Conservation (phyloP, 345 rosid species). For the Arabidopsis arenosa region DNA sequence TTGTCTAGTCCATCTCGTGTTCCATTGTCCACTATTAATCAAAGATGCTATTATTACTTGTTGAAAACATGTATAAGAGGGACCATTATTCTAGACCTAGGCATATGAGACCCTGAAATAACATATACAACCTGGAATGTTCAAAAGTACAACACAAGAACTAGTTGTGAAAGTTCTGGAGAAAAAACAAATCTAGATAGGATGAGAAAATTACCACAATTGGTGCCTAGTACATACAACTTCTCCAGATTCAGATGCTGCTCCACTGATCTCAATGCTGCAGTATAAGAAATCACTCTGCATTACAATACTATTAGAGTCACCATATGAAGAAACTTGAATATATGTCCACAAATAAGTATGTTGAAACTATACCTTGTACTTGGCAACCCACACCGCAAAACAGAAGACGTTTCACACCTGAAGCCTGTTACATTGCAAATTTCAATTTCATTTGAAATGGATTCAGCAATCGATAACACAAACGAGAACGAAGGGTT, state of each 20-base stretch:
- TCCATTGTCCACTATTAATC: constrained; percentile 88
- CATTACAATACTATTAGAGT: constrained; percentile 79
- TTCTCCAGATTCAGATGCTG: constrained; percentile 82
- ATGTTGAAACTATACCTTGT: constrained; percentile 60
- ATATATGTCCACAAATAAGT: constrained; percentile 16
- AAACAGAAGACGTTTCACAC: constrained; percentile 93
- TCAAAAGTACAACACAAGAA: constrained; percentile 4
- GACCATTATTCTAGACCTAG: background rate
- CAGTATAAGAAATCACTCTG: constrained; percentile 90
- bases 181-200: constrained; percentile 6
- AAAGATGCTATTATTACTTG: constrained; percentile 25
- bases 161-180: background rate
- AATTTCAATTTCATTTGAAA: background rate
- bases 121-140: background rate
- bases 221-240: constrained; percentile 95
- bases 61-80: constrained; percentile 19
- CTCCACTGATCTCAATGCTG: constrained; percentile 97
- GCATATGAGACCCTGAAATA: background rate
- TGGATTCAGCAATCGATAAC: constrained; percentile 1
- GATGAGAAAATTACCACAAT: constrained; percentile 68
- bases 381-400: constrained; percentile 99
- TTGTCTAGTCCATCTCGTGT: constrained; percentile 95
- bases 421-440: constrained; percentile 66
- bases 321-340: constrained; percentile 50
- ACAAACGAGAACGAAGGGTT: constrained; percentile 16